Evolutionary conservation across 2,329 filamentous ascomycete genomes (phyloP).

Genomic region (Ascochyta viciae-villosae): DNA sequence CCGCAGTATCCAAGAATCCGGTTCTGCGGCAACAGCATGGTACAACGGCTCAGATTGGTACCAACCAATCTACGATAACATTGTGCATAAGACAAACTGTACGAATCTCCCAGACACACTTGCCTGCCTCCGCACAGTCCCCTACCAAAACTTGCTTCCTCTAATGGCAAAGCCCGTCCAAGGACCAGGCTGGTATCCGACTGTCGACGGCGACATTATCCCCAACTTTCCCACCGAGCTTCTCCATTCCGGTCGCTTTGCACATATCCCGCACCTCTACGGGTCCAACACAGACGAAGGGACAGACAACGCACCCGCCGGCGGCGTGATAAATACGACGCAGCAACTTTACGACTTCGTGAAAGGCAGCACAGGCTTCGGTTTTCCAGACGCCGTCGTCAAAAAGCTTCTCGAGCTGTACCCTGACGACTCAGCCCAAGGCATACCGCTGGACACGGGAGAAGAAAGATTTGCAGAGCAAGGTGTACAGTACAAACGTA

Average conservation of each 20-base stretch:
- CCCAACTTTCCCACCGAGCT: slow-evolving; percentile 61
- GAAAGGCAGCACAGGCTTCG: slow-evolving; percentile 42
- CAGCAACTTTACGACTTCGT: slow-evolving; percentile 54
- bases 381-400: slow-evolving; percentile 41
- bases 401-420: slow-evolving; percentile 44
- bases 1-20: slow-evolving; percentile 48
- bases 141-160: slow-evolving; percentile 66
- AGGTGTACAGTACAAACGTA: slow-evolving; percentile 61
- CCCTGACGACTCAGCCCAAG: slow-evolving; percentile 42
- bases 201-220: slow-evolving; percentile 66
- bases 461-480: slow-evolving; percentile 39
- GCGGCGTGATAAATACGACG: slow-evolving; percentile 63
- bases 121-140: slow-evolving; percentile 63
- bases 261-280: slow-evolving; percentile 68
- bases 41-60: slow-evolving; percentile 54
- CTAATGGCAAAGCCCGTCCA: slow-evolving; percentile 56
- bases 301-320: slow-evolving; percentile 61
- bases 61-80: slow-evolving; percentile 55
- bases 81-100: slow-evolving; percentile 63
- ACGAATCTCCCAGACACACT: slow-evolving; percentile 51
- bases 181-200: slow-evolving; percentile 52
- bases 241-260: slow-evolving; percentile 65
- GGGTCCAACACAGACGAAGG: slow-evolving; percentile 74
- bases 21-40: slow-evolving; percentile 49
- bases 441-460: slow-evolving; percentile 45